A percentile compares a stretch with the other conserved stretches of the same genome.
phyloP scores from a whole-genome alignment of 495 filamentous ascomycete genomes.

The Pyrenula massariospora region DNA sequence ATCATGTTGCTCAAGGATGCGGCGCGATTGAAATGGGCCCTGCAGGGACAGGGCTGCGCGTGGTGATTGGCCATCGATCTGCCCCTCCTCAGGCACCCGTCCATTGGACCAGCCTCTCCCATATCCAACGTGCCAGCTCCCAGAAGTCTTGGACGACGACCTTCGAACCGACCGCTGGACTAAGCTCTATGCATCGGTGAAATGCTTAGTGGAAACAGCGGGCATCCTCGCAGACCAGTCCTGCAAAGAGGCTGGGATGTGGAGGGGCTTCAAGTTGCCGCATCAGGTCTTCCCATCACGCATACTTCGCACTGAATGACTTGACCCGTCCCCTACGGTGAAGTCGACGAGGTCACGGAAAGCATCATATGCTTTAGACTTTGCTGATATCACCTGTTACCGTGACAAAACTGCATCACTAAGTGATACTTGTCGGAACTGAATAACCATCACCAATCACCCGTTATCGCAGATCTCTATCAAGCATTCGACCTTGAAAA shows the following conservation, averaged over 20 bases:
- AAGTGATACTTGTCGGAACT: too few relatives aligned
- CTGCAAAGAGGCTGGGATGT: neutral
- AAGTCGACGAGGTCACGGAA: too few relatives aligned
- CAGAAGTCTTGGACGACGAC: neutral
- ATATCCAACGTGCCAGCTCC: neutral
- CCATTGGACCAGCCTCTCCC: neutral
- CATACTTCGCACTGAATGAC: too few relatives aligned
- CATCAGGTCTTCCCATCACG: neutral
- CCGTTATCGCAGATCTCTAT: too few relatives aligned
- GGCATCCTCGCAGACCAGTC: neutral
- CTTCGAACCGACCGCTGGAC: neutral
- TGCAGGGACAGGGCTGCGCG: neutral
- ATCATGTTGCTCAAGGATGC: neutral
- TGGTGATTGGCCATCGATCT: neutral
- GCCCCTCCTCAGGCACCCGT: neutral
- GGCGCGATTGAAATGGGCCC: neutral
- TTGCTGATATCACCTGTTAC: too few relatives aligned
- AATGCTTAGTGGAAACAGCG: neutral
- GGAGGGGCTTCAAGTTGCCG: neutral
- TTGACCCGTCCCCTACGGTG: too few relatives aligned
- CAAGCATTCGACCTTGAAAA: neutral
- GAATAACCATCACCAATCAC: too few relatives aligned
- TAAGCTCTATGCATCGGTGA: neutral
- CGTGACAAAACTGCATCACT: too few relatives aligned
- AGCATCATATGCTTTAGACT: neutral